Evolutionary conservation across 2,329 filamentous ascomycete species (phyloP).

Genomic region (Arthrobotrys iridis): DNA sequence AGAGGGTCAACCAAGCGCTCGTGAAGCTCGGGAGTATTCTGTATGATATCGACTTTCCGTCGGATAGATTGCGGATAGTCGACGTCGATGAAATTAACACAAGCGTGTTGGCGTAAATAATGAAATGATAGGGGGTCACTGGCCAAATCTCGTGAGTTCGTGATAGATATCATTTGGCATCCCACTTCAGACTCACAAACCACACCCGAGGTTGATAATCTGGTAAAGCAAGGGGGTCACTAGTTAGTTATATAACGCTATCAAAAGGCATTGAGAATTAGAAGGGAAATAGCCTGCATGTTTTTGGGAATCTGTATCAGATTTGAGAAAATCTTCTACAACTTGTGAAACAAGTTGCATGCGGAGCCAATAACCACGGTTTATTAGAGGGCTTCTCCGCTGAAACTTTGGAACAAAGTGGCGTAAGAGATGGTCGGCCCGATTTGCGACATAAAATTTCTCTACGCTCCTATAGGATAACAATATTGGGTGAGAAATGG

Average conservation of each 20-base stretch:
- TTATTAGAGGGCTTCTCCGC: conserved; percentile 85
- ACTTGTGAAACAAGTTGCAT: conserved; percentile 82
- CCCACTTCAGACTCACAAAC: conserved; percentile 73
- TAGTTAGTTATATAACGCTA: not conserved
- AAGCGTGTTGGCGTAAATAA: conserved; percentile 79
- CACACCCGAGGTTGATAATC: conserved; percentile 86
- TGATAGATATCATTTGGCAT: not conserved
- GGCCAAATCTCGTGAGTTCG: not conserved
- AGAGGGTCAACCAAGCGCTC: conserved; percentile 65
- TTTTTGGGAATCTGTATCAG: conserved; percentile 65
- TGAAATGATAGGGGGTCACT: conserved; percentile 42
- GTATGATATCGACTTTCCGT: conserved; percentile 76
- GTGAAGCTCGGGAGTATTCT: conserved; percentile 70
- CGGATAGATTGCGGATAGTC: conserved; percentile 84
- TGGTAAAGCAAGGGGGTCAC: not conserved
- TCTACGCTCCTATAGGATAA: conserved; percentile 76
- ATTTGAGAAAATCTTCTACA: conserved; percentile 77
- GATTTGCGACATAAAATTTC: conserved; percentile 75
- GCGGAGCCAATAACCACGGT: conserved; percentile 86
- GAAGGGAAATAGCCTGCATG: conserved; percentile 19
- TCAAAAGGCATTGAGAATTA: not conserved
- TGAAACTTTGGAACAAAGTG: conserved; percentile 88
- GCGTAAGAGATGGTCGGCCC: conserved; percentile 82
- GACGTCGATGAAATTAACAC: conserved; percentile 84
- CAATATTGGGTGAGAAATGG: not conserved